Conservation (phyloP, 2,329 filamentous ascomycete genomes). For the Dendrostoma leiphaemia region DNA sequence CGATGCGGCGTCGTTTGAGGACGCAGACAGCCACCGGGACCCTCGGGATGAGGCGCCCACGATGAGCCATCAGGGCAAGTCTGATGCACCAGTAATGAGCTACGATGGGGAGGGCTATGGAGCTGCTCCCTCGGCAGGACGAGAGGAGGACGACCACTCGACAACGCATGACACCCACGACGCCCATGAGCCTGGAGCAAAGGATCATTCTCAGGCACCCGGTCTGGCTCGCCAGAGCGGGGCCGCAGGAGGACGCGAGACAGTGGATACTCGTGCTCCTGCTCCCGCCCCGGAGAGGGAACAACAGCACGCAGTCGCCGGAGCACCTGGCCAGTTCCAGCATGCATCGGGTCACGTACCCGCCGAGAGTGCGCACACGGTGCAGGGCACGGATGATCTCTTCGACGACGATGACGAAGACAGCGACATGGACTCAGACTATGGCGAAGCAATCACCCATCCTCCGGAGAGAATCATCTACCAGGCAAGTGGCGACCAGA, state of each 20-base stretch:
- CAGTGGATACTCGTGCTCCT: neutral
- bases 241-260: too few relatives aligned
- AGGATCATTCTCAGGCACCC: too few relatives aligned
- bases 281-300: neutral
- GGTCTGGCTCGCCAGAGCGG: too few relatives aligned
- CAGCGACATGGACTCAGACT: constrained; percentile 9
- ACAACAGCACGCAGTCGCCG: neutral
- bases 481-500: constrained; percentile 3
- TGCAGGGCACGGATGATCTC: constrained; percentile 32
- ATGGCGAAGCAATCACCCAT: constrained; percentile 7
- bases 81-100: neutral
- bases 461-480: constrained; percentile 6
- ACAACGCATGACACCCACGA: neutral
- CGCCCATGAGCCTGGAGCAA: neutral
- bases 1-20: too few relatives aligned
- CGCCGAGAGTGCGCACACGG: constrained; percentile 27
- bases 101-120: constrained; percentile 12
- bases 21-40: too few relatives aligned
- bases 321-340: neutral
- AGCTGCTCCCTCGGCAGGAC: neutral
- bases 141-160: neutral
- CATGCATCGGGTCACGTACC: constrained; percentile 11
- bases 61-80: neutral
- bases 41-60: neutral
- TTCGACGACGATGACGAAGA: constrained; percentile 28